Base-by-base conservation (phyloP, 345 rosid genomes). In the Alliaria petiolata region DNA sequence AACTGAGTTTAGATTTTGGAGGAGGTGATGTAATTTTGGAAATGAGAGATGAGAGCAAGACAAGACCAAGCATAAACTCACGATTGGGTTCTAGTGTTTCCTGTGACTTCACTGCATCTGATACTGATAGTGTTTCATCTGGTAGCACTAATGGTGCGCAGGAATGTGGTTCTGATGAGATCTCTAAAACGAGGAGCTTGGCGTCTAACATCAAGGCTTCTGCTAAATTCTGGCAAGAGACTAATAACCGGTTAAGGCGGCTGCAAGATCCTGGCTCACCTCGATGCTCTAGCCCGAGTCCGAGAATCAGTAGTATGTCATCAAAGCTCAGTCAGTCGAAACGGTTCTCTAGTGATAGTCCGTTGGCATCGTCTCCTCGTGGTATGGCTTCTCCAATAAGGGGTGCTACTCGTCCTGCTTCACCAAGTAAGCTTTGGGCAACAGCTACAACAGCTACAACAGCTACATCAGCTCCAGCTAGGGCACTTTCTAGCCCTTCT, bases 181-280 rank as follows among this genome's bases (percentile, higher is more conserved):
- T 80, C 63, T 50, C 77, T 16, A 84, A 70, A 78, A 63, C 79
- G 33, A 87, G 78, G 73, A 80, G 52, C 65, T 86, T 67, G 51
- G 70, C 82, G 16, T 83, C 83, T 54, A 86, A 85, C 31, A 76
- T 68, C 40, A 68, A 34, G 36, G 75, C 81, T 61, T 93, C 96
- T 43, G 87, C 96, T 3, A 89, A 83, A 80, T 93, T 93, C 79
- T 93, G 98, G 97, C 98, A 86, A 72, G 97, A 93, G 80, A 89
- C 97, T 44, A 91, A 93, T 71, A 86, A 84, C 76, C 84, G 95
- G 79, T 72, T 93, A 80, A 86, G 98, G 74, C 78, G 97, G 73
- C 75, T 91, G 61, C 97, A 87, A 72, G 98, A 93, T 81, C 96
- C 92, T 0, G 86, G 92, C 15, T 89, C 93, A 1, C 93, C 91